phyloP scores from a whole-genome alignment of 805 yeast species.

The Soucietia sequanensis region DNA sequence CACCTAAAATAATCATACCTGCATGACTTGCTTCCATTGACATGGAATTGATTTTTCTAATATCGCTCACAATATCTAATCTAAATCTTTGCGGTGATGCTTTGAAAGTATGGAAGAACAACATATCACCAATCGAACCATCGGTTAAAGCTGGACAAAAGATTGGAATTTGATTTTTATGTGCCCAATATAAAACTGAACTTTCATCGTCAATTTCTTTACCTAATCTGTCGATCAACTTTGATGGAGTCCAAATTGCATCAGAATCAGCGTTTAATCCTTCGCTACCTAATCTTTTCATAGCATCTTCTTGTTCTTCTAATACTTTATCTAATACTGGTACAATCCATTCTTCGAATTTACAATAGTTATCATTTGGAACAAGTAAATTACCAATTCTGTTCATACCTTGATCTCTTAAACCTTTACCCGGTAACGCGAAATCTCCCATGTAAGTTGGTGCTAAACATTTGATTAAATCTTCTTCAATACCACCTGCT shows the following conservation, averaged over 20 bases:
- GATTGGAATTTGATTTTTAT: conserved; percentile 92
- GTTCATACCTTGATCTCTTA: conserved; percentile 95
- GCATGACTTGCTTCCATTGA: conserved; percentile 94
- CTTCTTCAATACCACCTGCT: conserved; percentile 99
- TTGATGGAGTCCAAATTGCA: conserved; percentile 92
- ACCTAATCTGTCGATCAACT: conserved; percentile 88
- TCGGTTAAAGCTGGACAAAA: conserved; percentile 98
- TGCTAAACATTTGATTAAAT: conserved; percentile 91
- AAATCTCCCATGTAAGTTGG: conserved; percentile 96
- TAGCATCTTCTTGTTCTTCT: conserved; percentile 80
- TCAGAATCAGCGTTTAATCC: conserved; percentile 61
- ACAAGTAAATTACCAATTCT: conserved; percentile 96
- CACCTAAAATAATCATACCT: conserved; percentile 95
- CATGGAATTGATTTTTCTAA: conserved; percentile 85
- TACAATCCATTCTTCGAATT: conserved; percentile 97
- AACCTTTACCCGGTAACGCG: conserved; percentile 69
- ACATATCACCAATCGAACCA: conserved; percentile 98
- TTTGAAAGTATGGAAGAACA: conserved; percentile 96
- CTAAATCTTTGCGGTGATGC: conserved; percentile 87
- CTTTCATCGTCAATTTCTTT: conserved; percentile 92
- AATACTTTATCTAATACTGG: conserved; percentile 86
- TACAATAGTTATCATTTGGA: conserved; percentile 97
- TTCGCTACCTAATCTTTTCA: conserved; percentile 47
- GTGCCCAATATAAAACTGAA: conserved; percentile 96
- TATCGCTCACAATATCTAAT: conserved; percentile 91